Base-by-base conservation (phyloP, 257 asterid genomes). In the Salvia splendens region DNA sequence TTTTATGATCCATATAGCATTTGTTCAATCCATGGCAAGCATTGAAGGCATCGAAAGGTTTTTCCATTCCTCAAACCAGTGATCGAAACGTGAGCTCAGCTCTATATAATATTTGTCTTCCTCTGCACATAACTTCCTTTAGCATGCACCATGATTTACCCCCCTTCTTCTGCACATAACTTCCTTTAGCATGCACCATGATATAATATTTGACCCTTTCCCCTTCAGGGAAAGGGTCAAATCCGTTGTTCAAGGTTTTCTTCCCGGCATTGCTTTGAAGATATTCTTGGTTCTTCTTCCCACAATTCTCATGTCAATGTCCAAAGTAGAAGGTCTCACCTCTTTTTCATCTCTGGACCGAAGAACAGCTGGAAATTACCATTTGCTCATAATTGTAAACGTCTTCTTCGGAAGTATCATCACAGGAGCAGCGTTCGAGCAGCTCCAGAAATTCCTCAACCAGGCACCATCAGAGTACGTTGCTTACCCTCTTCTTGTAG, bases 251-350 rank as follows among this genome's bases (percentile, higher is more conserved):
- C 98, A 93, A 77, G 98, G 98, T 70, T 93, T 93, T 84, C 97
- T 93, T 77, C 98, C 98, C 0, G 98, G 98, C 17, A 88, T 93
- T 52, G 96, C 81, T 0, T 81, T 93, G 76, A 93, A 90, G 87
- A 79, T 93, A 54, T 93, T 93, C 77, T 84, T 88, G 61, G 45
- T 79, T n/a, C 1, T 87, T 73, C 95, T 90, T 77, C 98, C 97
- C 46, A 75, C 70, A 41, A 78, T 93, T 74, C 94, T 93, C 43
- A 90, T 83, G 97, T 54, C 71, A 45, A 83, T 93, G 96, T 83
- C 96, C 56, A 88, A 85, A 78, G 75, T 85, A 61, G 96, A 93
- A 80, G 98, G 98, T 51, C 82, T 77, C 66, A 72, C 84, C 6
- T 85, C 97, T 10, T 79, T 93, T 62, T 90, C 98, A 32, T 75